A percentile compares a stretch with the other conserved stretches of the same genome.
phyloP scores from a whole-genome alignment of 176 grass and related monocot genomes.

The Cenchrus purpureus region DNA sequence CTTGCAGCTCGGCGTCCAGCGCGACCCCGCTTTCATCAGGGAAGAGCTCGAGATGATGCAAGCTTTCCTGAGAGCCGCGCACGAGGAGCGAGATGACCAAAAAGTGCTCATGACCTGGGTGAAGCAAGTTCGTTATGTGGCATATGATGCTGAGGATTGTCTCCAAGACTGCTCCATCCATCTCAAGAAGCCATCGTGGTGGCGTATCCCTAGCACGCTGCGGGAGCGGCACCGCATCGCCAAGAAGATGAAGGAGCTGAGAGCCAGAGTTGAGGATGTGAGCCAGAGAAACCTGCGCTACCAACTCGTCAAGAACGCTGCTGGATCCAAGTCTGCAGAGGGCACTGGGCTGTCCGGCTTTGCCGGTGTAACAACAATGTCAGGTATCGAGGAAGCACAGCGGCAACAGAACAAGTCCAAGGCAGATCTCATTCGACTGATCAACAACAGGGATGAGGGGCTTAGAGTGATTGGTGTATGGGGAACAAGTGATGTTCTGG shows the following conservation, averaged over 20 bases:
- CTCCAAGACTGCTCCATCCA: background rate
- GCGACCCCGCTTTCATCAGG: background rate
- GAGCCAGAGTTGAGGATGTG: conserved; percentile 18
- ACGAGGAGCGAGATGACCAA: background rate
- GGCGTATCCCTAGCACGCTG: background rate
- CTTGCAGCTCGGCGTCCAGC: conserved; percentile 4
- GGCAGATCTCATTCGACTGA: background rate
- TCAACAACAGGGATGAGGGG: background rate
- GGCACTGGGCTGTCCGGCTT: background rate
- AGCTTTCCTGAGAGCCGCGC: background rate
- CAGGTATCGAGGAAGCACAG: background rate
- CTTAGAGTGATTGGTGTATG: conserved; percentile 15
- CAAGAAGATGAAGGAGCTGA: conserved; percentile 28
- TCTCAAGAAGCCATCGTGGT: background rate
- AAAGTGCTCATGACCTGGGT: conserved; percentile 7
- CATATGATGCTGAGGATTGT: background rate
- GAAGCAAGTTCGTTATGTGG: conserved; percentile 4
- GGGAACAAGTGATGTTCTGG: background rate
- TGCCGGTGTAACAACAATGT: background rate
- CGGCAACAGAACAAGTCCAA: background rate
- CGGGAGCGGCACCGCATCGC: background rate
- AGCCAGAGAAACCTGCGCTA: conserved; percentile 19
- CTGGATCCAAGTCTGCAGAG: background rate
- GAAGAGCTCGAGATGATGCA: conserved; percentile 24
- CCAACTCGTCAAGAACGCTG: background rate